Base-by-base conservation (phyloP, 2,329 filamentous ascomycete species). In the Aureobasidium musti region DNA sequence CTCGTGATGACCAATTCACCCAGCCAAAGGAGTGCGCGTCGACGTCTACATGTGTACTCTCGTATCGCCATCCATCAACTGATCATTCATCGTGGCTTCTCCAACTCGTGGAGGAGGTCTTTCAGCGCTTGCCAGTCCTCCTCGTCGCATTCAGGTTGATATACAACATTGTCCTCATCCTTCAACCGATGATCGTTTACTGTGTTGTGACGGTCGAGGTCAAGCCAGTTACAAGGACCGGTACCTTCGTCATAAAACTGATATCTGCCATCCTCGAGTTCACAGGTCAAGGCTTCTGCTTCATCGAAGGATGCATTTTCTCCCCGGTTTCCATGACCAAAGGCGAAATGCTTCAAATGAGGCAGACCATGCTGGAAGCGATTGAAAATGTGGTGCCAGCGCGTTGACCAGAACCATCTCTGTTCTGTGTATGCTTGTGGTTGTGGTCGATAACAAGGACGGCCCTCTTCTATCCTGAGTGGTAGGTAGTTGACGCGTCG, bases 51-150 rank as follows among this genome's bases (percentile, higher is more conserved):
- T n/a, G n/a, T n/a, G n/a, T n/a, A n/a, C n/a, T n/a, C n/a, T n/a
- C n/a, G n/a, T n/a, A n/a, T n/a, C n/a, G n/a, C n/a, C n/a, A n/a
- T n/a, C n/a, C n/a, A n/a, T n/a, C n/a, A n/a, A n/a, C n/a, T n/a
- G n/a, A n/a, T n/a, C n/a, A n/a, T n/a, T n/a, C n/a, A n/a, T n/a
- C 45, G 17, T 11, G 30, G 13, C 3, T 11, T 53, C 50, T 53
- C 2, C 30, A 53, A 6, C 11, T 35, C 30, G 3, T 21, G 8
- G n/a, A 53, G 2, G 2, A 53, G 21, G 3, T 35, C 30, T 33
- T 35, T 33, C 35, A 65, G n/a, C 7, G 54, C 54, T 37, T 45
- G 17, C 17, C 14, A 59, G 11, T 43, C 54, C 26, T 59, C 54
- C 21, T 59, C 37, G 14, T 59, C 54, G 39, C 41, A 60, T 13